phyloP scores from a whole-genome alignment of 108 stramenopile genomes.

The Cyclotella cryptica region DNA sequence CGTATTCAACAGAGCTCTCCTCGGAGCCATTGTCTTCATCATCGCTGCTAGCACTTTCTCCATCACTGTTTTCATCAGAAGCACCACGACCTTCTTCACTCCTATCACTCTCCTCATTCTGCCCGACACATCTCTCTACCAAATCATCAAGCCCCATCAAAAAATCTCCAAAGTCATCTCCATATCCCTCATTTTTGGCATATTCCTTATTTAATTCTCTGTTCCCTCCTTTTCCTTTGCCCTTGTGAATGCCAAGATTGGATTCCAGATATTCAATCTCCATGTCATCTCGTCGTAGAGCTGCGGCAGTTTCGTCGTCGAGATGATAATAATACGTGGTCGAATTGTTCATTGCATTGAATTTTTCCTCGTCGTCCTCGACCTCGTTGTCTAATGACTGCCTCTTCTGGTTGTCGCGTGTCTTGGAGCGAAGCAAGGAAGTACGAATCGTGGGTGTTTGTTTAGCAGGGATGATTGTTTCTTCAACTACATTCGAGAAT shows the following conservation, averaged over 20 bases:
- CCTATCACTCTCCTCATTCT: slow-evolving; percentile 30
- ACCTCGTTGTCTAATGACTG: background rate
- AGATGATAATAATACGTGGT: slow-evolving; percentile 42
- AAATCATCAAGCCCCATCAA: slow-evolving; percentile 75
- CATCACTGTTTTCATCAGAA: slow-evolving; percentile 26
- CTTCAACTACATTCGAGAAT: slow-evolving; percentile 31
- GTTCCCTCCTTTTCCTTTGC: slow-evolving; percentile 1
- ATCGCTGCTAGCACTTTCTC: slow-evolving; percentile 16
- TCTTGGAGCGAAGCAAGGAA: slow-evolving; percentile 19
- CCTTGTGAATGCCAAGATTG: slow-evolving; percentile 59
- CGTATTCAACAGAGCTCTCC: slow-evolving; percentile 33
- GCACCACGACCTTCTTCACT: slow-evolving; percentile 23
- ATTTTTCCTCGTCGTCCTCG: background rate
- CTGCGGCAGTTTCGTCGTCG: slow-evolving; percentile 70
- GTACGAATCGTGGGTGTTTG: slow-evolving; percentile 17
- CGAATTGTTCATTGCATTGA: background rate
- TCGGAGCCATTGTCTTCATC: background rate
- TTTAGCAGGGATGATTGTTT: slow-evolving; percentile 31
- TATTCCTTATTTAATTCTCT: slow-evolving; percentile 72
- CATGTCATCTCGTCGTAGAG: slow-evolving; percentile 74
- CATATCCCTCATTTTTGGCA: slow-evolving; percentile 82
- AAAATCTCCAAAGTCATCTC: slow-evolving; percentile 87
- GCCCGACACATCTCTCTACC: slow-evolving; percentile 58
- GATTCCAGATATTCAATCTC: slow-evolving; percentile 85
- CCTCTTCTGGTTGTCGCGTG: background rate